These are phyloP conservation scores for Alnus glutinosa DNA, from an alignment of 306 rosid genomes.

Conservation along the genomic window DNA sequence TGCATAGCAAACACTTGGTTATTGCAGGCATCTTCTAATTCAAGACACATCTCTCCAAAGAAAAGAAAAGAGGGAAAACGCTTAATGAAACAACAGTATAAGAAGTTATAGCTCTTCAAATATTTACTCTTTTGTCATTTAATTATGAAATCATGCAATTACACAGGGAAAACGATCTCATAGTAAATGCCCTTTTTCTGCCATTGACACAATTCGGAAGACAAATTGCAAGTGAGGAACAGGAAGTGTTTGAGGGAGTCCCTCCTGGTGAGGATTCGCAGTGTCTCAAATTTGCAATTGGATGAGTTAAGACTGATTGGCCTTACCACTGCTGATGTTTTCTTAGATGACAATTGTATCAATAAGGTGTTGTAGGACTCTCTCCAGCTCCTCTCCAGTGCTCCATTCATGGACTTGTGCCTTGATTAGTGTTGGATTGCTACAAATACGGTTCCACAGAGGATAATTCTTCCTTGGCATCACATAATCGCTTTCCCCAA, in stretches of 20 bases:
- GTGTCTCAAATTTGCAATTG: conserved; percentile 11
- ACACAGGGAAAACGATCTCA: not conserved
- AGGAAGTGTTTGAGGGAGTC: conserved; percentile 10
- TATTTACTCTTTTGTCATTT: not conserved
- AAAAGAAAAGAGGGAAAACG: too few relatives aligned
- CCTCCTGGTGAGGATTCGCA: conserved; percentile 8
- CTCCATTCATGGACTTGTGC: conserved; percentile 76
- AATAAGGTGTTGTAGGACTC: conserved; percentile 47
- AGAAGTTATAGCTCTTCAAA: not conserved
- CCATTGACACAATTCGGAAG: conserved; percentile 13
- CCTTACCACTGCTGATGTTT: not conserved
- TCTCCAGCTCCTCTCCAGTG: conserved; percentile 72
- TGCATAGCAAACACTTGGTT: too few relatives aligned
- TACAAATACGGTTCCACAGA: conserved; percentile 47
- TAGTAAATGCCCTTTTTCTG: not conserved
- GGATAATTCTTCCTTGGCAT: conserved; percentile 84
- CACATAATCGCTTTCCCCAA: conserved; percentile 57
- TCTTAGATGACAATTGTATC: conserved; percentile 17
- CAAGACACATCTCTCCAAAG: too few relatives aligned
- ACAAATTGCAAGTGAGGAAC: conserved; percentile 10
- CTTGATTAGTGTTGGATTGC: conserved; percentile 39
- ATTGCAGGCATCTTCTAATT: too few relatives aligned
- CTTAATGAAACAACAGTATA: not conserved
- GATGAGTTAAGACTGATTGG: not conserved
- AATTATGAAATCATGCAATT: not conserved